Base-by-base conservation (phyloP, 225 moss, liverwort and hornwort genomes). In the Polytrichum formosum region DNA sequence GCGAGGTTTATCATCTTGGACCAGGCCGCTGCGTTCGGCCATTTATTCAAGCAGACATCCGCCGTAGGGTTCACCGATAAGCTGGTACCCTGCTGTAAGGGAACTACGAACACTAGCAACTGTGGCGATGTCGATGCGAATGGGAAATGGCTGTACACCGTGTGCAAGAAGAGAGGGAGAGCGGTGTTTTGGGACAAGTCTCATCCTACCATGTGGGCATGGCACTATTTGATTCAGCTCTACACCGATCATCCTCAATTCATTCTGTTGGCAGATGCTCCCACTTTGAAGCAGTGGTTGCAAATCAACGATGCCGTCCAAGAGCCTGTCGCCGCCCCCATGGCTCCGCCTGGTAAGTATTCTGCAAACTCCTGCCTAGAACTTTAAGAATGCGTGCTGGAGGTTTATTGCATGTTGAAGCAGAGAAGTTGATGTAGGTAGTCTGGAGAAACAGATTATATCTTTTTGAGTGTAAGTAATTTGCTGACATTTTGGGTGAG, bases 321-420 rank as follows among this genome's bases (percentile, higher is more conserved):
- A 28, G 64, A 27, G 21, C 72, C 72, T 7, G 72, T 65, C 16
- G 64, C 72, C 28, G 62, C 72, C 22, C 72, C 72, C 5, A 72
- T 27, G 46, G 5, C 64, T 16, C 54, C 20, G 65, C 72, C 72
- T 20, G 16, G 72, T 72, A 55, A 18, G 60, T 28, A 27, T 26
- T 37, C n/a, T 54, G 20, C 37, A 1, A 30, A 20, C 25, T 5
- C 25, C 35, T 30, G 22, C 22, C 6, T 23, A 35, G 20, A 67
- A 46, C 16, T 13, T 2, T 46, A 46, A 16, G 46, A 13, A 46
- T 16, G 46, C 13, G 46, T 16, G 4, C 46, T 46, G 46, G 46
- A 3, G 46, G 16, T 16, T 46, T 46, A 35, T 46, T 46, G 46
- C 46, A 10, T 0, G 13, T 2, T 3, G 13, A 46, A 46, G 46